Conservation (phyloP, 1,284 basidiomycete genomes). For the Rhizoctonia solani region DNA sequence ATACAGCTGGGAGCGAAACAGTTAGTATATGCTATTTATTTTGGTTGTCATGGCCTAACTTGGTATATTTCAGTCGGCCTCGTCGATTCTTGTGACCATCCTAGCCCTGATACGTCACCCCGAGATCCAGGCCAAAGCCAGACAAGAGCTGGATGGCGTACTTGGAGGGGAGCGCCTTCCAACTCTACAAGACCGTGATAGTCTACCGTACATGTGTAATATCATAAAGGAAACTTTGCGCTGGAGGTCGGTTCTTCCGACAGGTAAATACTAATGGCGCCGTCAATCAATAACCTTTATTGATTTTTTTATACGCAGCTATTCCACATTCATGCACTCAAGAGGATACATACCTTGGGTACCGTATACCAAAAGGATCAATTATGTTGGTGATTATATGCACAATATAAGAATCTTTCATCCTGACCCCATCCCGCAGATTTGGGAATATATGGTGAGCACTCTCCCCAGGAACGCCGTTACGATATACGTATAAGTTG, state of each 20-base stretch:
- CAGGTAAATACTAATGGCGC: background rate
- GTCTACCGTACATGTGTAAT: conserved; percentile 28
- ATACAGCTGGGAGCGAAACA: too few species aligned
- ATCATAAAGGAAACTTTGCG: conserved; percentile 33
- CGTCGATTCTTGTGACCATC: conserved; percentile 1
- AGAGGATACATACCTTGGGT: conserved; percentile 37
- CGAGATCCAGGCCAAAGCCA: conserved; percentile 13
- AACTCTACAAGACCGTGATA: background rate
- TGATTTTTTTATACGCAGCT: background rate
- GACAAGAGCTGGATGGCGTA: conserved; percentile 25
- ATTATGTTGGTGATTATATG: conserved; percentile 10
- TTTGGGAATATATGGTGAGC: background rate
- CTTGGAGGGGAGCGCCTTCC: conserved; percentile 10
- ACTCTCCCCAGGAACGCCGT: too few species aligned
- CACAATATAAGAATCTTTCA: background rate
- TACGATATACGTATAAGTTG: too few species aligned
- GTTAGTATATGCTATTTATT: too few species aligned
- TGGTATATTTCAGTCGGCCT: conserved; percentile 1
- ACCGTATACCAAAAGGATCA: conserved; percentile 36
- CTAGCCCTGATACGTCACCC: conserved; percentile 35
- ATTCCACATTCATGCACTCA: conserved; percentile 28
- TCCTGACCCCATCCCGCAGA: background rate
- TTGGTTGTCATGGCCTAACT: too few species aligned
- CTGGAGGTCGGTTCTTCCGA: conserved; percentile 25
- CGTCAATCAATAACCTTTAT: background rate